Evolutionary conservation across 371 early-diverging fungal species (phyloP).

Genomic region (Mucor sp.): DNA sequence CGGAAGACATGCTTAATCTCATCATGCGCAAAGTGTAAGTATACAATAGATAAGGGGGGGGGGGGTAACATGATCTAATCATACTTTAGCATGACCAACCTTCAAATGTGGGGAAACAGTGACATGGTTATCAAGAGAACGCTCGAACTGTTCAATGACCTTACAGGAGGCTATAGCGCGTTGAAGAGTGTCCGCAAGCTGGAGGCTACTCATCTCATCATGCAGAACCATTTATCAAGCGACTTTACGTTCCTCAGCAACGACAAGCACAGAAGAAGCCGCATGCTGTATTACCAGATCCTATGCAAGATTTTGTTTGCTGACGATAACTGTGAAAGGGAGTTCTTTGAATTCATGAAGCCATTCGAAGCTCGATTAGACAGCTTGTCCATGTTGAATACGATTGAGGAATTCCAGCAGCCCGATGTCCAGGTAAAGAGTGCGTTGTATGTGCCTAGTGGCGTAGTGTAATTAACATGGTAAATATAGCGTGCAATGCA

Average conservation of each 20-base stretch:
- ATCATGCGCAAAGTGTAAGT: slow-evolving; percentile 71
- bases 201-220: slow-evolving; percentile 66
- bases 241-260: slow-evolving; percentile 71
- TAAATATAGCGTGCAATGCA: slow-evolving; percentile 27
- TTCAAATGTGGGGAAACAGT: slow-evolving; percentile 42
- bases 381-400: slow-evolving; percentile 40
- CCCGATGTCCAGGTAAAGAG: slow-evolving; percentile 28
- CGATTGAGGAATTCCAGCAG: slow-evolving; percentile 47
- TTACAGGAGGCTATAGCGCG: slow-evolving; percentile 76
- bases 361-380: slow-evolving; percentile 66
- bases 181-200: slow-evolving; percentile 76
- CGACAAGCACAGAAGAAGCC: slow-evolving; percentile 50
- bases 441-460: neutral
- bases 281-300: slow-evolving; percentile 78
- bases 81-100: slow-evolving; percentile 21
- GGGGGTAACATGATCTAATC: neutral
- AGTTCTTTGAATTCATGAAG: slow-evolving; percentile 74
- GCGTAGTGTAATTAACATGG: neutral
- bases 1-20: slow-evolving; percentile 62
- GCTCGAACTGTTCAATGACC: slow-evolving; percentile 70
- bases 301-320: slow-evolving; percentile 78
- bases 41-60: neutral
- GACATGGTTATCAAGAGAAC: slow-evolving; percentile 28
- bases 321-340: slow-evolving; percentile 57
- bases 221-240: slow-evolving; percentile 72